phyloP scores from a whole-genome alignment of 805 yeast genomes.

The Yamadazyma paraphyllophila region DNA sequence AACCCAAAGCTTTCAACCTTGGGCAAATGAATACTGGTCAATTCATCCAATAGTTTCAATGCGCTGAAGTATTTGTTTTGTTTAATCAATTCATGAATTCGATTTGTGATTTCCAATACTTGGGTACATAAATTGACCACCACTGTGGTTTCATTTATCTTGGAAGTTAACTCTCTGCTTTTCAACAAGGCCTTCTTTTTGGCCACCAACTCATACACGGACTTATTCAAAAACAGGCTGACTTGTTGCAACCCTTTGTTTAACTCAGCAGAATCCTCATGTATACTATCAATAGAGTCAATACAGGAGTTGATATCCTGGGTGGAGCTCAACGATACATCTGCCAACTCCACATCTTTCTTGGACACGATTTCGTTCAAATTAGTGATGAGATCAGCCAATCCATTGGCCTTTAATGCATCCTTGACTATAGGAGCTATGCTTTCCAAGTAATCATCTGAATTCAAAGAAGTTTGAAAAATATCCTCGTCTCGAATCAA shows the following conservation, averaged over 20 bases:
- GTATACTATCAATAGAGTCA: slow-evolving; percentile 60
- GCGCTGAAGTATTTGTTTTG: slow-evolving; percentile 81
- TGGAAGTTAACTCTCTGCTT: slow-evolving; percentile 59
- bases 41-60: slow-evolving; percentile 73
- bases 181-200: slow-evolving; percentile 60
- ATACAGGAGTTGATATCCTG: slow-evolving; percentile 57
- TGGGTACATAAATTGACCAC: slow-evolving; percentile 73
- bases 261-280: slow-evolving; percentile 54
- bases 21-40: slow-evolving; percentile 65
- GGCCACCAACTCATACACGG: slow-evolving; percentile 64
- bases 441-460: slow-evolving; percentile 75
- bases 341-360: slow-evolving; percentile 63
- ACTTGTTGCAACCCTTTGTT: slow-evolving; percentile 54
- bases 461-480: slow-evolving; percentile 46
- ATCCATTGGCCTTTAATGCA: slow-evolving; percentile 52
- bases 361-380: slow-evolving; percentile 56
- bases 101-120: slow-evolving; percentile 82
- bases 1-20: slow-evolving; percentile 74
- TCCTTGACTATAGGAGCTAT: slow-evolving; percentile 71
- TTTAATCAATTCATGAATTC: slow-evolving; percentile 75
- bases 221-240: slow-evolving; percentile 54
- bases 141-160: slow-evolving; percentile 68
- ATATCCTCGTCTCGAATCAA: slow-evolving; percentile 41
- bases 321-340: slow-evolving; percentile 60
- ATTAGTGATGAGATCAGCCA: slow-evolving; percentile 54